These are phyloP conservation scores for Malassezia slooffiae DNA, from an alignment of 1,284 basidiomycete species.

Conservation along the genomic window DNA sequence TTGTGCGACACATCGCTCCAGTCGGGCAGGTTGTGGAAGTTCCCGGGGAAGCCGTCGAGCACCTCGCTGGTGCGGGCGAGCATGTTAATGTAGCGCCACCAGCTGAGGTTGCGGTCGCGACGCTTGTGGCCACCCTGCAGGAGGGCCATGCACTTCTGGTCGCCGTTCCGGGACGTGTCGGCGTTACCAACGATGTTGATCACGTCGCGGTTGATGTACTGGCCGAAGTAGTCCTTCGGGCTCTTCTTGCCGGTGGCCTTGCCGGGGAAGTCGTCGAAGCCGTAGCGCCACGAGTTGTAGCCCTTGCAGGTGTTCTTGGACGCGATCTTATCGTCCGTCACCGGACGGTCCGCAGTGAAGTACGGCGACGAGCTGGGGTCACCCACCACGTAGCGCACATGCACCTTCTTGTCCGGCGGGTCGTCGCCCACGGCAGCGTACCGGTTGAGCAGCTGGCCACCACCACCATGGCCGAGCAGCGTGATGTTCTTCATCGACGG, in stretches of 20 bases:
- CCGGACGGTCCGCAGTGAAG: conserved; percentile 36
- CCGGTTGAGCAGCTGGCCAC: conserved; percentile 38
- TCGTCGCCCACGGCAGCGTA: conserved; percentile 36
- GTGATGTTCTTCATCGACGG: conserved; percentile 33
- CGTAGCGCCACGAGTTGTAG: conserved; percentile 44
- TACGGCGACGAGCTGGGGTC: conserved; percentile 35
- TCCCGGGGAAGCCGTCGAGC: conserved; percentile 30
- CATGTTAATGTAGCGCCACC: conserved; percentile 43
- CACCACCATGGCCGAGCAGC: conserved; percentile 44
- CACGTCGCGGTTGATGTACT: conserved; percentile 33
- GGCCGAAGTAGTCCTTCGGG: conserved; percentile 29
- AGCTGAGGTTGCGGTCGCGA: conserved; percentile 36
- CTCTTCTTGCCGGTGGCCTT: conserved; percentile 22
- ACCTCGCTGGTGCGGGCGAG: conserved; percentile 31
- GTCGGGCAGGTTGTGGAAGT: conserved; percentile 23
- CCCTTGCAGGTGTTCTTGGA: conserved; percentile 19
- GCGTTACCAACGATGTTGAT: conserved; percentile 36
- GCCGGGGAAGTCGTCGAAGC: conserved; percentile 27
- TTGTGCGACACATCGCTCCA: conserved; percentile 27
- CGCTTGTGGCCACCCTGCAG: conserved; percentile 35
- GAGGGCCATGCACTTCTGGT: conserved; percentile 42
- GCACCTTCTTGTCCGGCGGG: conserved; percentile 12
- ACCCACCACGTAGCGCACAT: conserved; percentile 35
- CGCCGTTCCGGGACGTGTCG: conserved; percentile 26
- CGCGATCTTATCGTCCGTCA: conserved; percentile 21